phyloP scores from a whole-genome alignment of 2,329 filamentous ascomycete species.

The Sclerotinia glacialis region DNA sequence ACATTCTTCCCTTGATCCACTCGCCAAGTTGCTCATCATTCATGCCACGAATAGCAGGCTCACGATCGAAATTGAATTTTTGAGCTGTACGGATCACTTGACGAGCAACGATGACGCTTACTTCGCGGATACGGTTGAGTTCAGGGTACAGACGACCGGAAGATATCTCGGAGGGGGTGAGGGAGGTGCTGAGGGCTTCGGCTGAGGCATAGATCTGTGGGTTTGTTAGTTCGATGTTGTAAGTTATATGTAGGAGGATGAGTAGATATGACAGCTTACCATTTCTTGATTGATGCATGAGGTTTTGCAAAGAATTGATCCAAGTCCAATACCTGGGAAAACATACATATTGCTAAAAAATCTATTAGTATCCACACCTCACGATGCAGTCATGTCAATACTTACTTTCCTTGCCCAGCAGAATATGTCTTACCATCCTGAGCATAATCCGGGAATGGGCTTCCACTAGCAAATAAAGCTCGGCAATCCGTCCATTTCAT shows the following conservation, averaged over 20 bases:
- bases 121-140: conserved; percentile 67
- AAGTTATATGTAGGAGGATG: background rate
- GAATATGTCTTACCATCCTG: conserved; percentile 50
- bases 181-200: conserved; percentile 64
- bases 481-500: conserved; percentile 73
- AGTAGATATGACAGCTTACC: conserved; percentile 24
- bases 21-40: conserved; percentile 47
- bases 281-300: conserved; percentile 49
- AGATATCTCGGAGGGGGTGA: conserved; percentile 58
- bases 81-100: conserved; percentile 71
- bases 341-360: conserved; percentile 83
- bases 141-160: conserved; percentile 70
- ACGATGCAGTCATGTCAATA: background rate
- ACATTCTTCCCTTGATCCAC: conserved; percentile 76
- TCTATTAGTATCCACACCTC: conserved; percentile 9
- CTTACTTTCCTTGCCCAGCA: conserved; percentile 49
- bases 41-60: conserved; percentile 57
- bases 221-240: conserved; percentile 49
- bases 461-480: conserved; percentile 78
- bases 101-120: conserved; percentile 74
- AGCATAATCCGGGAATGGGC: conserved; percentile 72
- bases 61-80: conserved; percentile 63
- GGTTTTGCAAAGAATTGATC: conserved; percentile 68
- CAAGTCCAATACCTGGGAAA: conserved; percentile 83
- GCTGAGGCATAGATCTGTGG: conserved; percentile 74